Conservation (phyloP, 768 basidiomycete species). For the Auricularia cornea region DNA sequence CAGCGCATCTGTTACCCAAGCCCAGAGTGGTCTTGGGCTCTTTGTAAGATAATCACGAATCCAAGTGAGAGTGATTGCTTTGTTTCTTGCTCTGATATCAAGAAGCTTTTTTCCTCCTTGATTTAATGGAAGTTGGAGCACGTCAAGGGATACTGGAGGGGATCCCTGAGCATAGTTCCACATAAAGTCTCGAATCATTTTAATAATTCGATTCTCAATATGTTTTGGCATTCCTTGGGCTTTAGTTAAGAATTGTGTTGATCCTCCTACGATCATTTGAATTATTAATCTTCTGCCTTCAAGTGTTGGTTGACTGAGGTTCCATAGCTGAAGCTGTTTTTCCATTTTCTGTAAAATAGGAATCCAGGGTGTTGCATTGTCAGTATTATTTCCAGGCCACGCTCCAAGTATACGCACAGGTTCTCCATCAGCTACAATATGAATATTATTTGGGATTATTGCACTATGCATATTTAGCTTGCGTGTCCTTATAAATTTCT, state of each 20-base stretch:
- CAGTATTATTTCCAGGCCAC: neutral
- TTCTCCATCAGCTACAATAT: neutral
- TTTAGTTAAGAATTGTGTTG: neutral
- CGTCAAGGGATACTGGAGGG: neutral
- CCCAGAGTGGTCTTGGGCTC: neutral
- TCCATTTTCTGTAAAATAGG: neutral
- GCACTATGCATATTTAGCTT: neutral
- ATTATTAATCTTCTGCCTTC: neutral
- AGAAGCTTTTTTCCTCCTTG: neutral
- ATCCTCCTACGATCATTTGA: neutral
- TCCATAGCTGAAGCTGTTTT: constrained; percentile 10
- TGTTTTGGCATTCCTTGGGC: neutral
- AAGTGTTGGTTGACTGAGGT: neutral
- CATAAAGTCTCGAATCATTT: neutral
- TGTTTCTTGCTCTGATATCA: neutral
- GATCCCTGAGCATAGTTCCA: neutral
- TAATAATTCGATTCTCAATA: neutral
- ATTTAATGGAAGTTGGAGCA: neutral
- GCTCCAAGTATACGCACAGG: neutral
- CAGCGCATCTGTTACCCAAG: neutral
- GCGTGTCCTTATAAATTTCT: neutral
- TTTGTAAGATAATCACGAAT: neutral
- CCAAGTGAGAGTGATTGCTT: neutral
- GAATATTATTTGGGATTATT: neutral
- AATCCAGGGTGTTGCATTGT: neutral